These are phyloP conservation scores for Chaetomiaceae sp. DNA, from an alignment of 2,329 filamentous ascomycete genomes.

Conservation along the genomic window DNA sequence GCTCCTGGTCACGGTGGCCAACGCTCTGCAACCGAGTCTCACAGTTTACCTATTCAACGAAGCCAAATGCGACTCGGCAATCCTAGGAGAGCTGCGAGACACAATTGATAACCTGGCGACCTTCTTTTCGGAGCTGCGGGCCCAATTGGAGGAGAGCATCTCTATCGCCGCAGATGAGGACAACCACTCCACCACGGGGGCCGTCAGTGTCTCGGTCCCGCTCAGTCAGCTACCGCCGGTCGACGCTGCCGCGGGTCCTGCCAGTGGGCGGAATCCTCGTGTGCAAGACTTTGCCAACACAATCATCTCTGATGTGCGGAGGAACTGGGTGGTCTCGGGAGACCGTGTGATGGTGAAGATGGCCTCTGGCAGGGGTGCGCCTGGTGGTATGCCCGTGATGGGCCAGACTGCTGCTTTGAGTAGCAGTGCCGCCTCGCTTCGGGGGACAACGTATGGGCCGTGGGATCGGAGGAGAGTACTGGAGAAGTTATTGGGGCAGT, in stretches of 20 bases:
- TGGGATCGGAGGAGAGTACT: conserved; percentile 33
- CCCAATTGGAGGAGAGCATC: not conserved
- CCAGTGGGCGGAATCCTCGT: not conserved
- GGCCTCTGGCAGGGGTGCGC: conserved; percentile 16
- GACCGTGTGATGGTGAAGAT: conserved; percentile 24
- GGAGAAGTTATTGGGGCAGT: conserved; percentile 32
- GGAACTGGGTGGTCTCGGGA: conserved; percentile 23
- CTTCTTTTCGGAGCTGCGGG: not conserved
- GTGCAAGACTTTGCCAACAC: conserved; percentile 20
- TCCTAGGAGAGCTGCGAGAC: not conserved
- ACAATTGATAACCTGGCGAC: not conserved
- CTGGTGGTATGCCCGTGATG: not conserved
- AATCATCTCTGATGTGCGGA: conserved; percentile 19
- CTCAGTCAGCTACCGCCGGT: not conserved
- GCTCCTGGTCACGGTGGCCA: conserved; percentile 12
- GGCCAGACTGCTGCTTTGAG: conserved; percentile 10
- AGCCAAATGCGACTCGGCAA: not conserved
- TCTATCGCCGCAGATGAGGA: not conserved
- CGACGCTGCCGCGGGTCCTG: too few relatives aligned
- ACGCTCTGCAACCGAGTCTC: conserved; percentile 17
- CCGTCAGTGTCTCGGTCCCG: not conserved
- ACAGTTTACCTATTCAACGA: conserved; percentile 8
- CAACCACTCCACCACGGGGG: not conserved
- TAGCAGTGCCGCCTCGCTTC: conserved; percentile 1
- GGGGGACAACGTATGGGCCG: conserved; percentile 24